These are phyloP conservation scores for Suillus cothurnatus DNA, from an alignment of 768 basidiomycete genomes.

Conservation along the genomic window DNA sequence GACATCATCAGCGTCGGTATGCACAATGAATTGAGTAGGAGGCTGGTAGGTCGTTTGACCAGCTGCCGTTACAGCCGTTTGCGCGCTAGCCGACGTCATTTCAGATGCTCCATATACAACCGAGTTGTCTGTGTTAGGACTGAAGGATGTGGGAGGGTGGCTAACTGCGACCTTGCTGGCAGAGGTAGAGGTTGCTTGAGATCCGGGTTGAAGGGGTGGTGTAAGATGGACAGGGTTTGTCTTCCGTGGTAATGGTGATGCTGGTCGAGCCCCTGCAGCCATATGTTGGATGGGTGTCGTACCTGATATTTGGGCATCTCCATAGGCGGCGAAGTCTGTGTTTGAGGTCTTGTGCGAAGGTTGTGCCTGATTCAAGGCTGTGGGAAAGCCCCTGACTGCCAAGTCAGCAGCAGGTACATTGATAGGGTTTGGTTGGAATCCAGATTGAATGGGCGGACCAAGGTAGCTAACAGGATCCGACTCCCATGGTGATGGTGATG, in stretches of 20 bases:
- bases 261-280: conserved; percentile 8
- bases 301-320: conserved; percentile 21
- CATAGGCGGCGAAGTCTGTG: conserved; percentile 17
- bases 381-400: neutral
- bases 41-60: conserved; percentile 31
- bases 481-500: neutral
- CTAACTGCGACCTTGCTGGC: neutral
- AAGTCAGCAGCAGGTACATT: neutral
- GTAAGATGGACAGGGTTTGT: conserved; percentile 17
- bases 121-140: conserved; percentile 21
- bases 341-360: conserved; percentile 23
- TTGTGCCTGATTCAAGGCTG: neutral
- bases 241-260: conserved; percentile 37
- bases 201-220: conserved; percentile 12
- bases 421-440: neutral
- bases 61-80: conserved; percentile 35
- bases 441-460: neutral
- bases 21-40: conserved; percentile 61
- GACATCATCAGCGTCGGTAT: conserved; percentile 68
- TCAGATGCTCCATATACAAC: conserved; percentile 17
- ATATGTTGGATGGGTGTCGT: conserved; percentile 30
- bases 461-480: neutral
- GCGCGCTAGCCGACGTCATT: conserved; percentile 41
- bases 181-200: conserved; percentile 4
- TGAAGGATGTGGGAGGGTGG: neutral